Base-by-base conservation (phyloP, 2,329 filamentous ascomycete species). In the Aspergillus ochraceus region DNA sequence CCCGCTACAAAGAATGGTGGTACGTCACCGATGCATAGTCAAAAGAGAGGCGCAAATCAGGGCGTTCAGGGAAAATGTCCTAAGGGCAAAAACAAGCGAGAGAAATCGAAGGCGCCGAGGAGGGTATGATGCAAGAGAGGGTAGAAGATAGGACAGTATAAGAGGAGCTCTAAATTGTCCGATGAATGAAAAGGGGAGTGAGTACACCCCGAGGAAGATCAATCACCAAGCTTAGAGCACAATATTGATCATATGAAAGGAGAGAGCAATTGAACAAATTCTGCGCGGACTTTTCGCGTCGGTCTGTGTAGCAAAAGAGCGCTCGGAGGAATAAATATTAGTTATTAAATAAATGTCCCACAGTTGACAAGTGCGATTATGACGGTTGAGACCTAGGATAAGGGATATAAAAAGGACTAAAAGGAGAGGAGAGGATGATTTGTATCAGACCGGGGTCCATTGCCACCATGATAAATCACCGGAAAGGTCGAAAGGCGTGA, bases 1-100 rank as follows among this genome's bases (percentile, higher is more conserved):
- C 63, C 66, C 66, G 64, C 63, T 66, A 66, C 63, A 59, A 69
- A 51, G 66, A 70, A 70, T 68, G 68, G 59, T 57, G 52, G 60
- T 67, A 66, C 65, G 65, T 69, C 68, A 70, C 64, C 58, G 57
- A 64, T 62, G 60, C 68, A 70, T 70, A 63, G 55, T 66, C 63
- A 52, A 58, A 57, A 30, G 52, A 42, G 39, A 52, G 26, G 55
- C 52, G 60, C 59, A 57, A 42, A 32, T 49, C 52, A 39, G 42
- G 57, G 45, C 39, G 56, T 49, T 50, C 22, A 50, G 32, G 47
- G 19, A 57, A 52, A 42, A 52, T 49, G 22, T 51, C 29, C 54
- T 42, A 42, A 54, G n/a, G 39, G 51, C 30, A 64, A 55, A 56
- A 59, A 53, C 39, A 26, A 47, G 39, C 20, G 12, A 45, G 24